Evolutionary conservation across 1,284 basidiomycete genomes (phyloP), one percentile per base, ranked within the genome.

Genomic region (Sporisorium graminicola): DNA sequence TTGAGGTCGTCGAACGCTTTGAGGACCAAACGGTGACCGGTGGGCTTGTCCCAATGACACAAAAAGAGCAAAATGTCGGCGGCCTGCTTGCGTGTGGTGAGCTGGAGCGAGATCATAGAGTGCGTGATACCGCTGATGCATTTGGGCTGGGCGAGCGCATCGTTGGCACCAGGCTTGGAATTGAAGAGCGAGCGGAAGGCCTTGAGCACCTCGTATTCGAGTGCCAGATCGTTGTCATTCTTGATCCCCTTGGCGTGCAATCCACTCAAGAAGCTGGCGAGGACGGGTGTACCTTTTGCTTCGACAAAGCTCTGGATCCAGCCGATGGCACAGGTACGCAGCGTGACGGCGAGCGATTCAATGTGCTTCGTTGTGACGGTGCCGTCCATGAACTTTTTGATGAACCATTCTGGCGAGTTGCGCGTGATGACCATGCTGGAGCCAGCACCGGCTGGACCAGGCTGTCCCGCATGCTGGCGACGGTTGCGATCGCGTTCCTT

Each of bases 141-240:
- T 58, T 90, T 89, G 54, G 91, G 89, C 79, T 95, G 93, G 12
- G 90, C 89, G 55, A 95, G 87, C 8, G 93, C 92, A 84, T 96
- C 94, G 59, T 89, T 89, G 7, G 92, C 91, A 50, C 92, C 94
- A 71, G 88, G 86, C 92, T 89, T 88, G 77, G 88, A 90, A 84
- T 96, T 96, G 63, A 98, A 88, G 40, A 97, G 92, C 40, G 91
- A 91, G 80, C 91, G 92, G 70, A 98, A 87, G 81, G 93, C 95
- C 86, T 95, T 97, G 64, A 94, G 90, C 52, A 95, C 89, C 86
- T 98, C 95, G 65, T 94, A 91, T 86, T 98, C 96, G 51, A 97
- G 87, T 18, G 88, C 87, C 40, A 86, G 88, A 79, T 98, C 94
- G 26, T 87, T 86, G 58, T 91, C 90, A 26, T 65, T 76, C 68